Conservation (phyloP, 306 rosid species). For the Coriaria nepalensis region DNA sequence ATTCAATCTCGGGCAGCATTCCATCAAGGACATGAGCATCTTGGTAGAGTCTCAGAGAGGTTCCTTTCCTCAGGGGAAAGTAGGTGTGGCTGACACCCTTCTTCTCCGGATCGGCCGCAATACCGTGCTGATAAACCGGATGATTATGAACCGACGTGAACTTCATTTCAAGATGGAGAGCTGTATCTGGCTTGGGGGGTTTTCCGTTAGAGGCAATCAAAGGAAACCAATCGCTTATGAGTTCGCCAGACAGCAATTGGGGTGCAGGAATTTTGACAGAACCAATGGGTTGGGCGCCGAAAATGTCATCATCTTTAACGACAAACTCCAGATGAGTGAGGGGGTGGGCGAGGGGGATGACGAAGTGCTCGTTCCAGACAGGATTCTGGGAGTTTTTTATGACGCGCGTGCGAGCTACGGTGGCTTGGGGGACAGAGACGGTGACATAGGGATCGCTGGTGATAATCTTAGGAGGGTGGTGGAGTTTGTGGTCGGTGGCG, state of each 20-base stretch:
- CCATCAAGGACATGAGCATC: conserved; percentile 59
- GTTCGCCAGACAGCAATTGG: conserved; percentile 27
- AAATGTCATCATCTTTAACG: conserved; percentile 63
- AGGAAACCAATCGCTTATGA: conserved; percentile 38
- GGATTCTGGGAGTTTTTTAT: conserved; percentile 53
- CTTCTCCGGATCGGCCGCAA: conserved; percentile 64
- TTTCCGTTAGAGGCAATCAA: conserved; percentile 22
- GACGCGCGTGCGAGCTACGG: conserved; percentile 86
- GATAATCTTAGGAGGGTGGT: conserved; percentile 23
- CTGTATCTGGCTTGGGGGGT: conserved; percentile 37
- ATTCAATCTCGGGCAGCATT: conserved; percentile 31
- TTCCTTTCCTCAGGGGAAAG: conserved; percentile 72
- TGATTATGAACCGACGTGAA: conserved; percentile 40
- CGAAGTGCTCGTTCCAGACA: conserved; percentile 48
- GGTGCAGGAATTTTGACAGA: conserved; percentile 40
- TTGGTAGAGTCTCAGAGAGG: conserved; percentile 57
- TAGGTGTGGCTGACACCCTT: conserved; percentile 60
- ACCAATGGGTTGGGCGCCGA: conserved; percentile 61
- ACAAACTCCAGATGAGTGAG: conserved; percentile 45
- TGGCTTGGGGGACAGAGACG: conserved; percentile 61
- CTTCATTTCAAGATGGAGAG: conserved; percentile 38
- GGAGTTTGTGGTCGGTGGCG: not conserved
- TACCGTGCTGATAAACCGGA: conserved; percentile 32
- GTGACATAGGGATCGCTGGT: conserved; percentile 76
- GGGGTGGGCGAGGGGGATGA: conserved; percentile 67